Conservation (phyloP, 129 eudicot genomes). For the Flaveria robusta region DNA sequence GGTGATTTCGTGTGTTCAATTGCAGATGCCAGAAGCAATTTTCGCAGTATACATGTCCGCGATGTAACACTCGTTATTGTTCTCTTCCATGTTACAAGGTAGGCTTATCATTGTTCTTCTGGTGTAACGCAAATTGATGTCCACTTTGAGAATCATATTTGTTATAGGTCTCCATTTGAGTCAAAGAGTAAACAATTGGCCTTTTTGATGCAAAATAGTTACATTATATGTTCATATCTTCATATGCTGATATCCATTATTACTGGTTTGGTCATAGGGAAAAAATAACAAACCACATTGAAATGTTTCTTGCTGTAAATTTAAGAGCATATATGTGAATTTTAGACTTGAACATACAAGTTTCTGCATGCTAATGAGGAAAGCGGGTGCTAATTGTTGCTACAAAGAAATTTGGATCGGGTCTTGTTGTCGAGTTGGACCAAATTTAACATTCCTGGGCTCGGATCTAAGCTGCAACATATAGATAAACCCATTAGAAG, state of each 20-base stretch:
- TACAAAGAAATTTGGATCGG: neutral
- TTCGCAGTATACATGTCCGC: constrained; percentile 90
- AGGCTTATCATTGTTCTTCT: constrained; percentile 5
- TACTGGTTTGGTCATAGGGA: neutral
- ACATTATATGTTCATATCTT: neutral
- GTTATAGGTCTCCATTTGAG: neutral
- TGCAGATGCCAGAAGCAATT: constrained; percentile 89
- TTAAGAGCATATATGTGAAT: neutral
- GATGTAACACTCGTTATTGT: constrained; percentile 88
- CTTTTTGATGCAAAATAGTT: neutral
- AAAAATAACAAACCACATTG: neutral
- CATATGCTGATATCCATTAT: neutral
- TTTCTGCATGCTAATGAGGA: neutral
- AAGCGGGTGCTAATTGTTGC: neutral
- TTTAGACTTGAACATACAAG: neutral
- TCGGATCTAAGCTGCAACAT: neutral
- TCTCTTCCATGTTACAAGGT: constrained; percentile 98
- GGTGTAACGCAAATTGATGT: neutral
- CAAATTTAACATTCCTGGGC: neutral
- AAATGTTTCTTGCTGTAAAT: neutral
- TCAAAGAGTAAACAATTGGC: neutral
- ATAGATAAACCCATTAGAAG: neutral
- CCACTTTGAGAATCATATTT: constrained; percentile 6
- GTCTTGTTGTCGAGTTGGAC: neutral
- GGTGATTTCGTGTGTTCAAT: neutral